These are phyloP conservation scores for Apiotrichum domesticum DNA, from an alignment of 1,284 basidiomycete genomes.

Conservation along the genomic window DNA sequence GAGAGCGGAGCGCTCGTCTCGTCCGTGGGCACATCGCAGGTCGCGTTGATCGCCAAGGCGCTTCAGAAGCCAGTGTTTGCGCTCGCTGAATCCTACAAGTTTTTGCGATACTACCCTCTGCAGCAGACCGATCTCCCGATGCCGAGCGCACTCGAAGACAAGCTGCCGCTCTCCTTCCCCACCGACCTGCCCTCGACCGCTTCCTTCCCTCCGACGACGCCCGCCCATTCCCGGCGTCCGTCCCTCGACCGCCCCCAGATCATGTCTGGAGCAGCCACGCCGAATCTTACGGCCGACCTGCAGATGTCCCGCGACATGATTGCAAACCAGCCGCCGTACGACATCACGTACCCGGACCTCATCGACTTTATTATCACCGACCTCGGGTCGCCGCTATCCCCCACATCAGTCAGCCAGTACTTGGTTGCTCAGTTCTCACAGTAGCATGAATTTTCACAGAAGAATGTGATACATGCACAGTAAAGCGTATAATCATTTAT, in stretches of 20 bases:
- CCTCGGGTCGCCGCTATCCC: conserved; percentile 41
- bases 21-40: conserved; percentile 86
- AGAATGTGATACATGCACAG: no score
- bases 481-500: no score
- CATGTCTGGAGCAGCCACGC: conserved; percentile 6
- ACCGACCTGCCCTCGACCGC: conserved; percentile 7
- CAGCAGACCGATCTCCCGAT: conserved; percentile 89
- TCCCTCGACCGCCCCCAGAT: conserved; percentile 1
- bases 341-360: conserved; percentile 49
- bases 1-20: conserved; percentile 65
- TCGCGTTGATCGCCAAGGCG: conserved; percentile 91
- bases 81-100: conserved; percentile 96
- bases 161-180: conserved; percentile 27
- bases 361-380: conserved; percentile 48
- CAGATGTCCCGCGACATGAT: conserved; percentile 46
- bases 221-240: conserved; percentile 12
- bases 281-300: background rate
- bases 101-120: conserved; percentile 91
- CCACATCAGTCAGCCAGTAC: conserved; percentile 46
- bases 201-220: conserved; percentile 10
- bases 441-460: conserved; percentile 1
- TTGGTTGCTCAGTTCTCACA: conserved; percentile 46
- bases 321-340: conserved; percentile 47
- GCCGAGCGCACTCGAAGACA: conserved; percentile 5
- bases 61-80: conserved; percentile 95